These are phyloP conservation scores for Nepenthes alata DNA, from an alignment of 179 eudicot genomes.

Conservation along the genomic window DNA sequence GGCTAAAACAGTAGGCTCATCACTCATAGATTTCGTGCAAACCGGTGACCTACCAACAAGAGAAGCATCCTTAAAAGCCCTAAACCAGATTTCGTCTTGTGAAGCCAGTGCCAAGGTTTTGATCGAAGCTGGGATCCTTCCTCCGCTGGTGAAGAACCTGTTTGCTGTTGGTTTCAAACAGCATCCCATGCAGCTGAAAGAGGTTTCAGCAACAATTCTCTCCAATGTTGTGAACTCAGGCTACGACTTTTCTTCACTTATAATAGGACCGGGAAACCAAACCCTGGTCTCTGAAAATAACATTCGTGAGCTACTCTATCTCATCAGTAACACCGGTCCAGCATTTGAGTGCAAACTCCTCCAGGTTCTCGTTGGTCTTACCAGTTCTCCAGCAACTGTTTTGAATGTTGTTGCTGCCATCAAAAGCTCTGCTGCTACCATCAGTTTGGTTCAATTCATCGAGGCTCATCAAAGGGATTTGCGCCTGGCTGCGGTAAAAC, in stretches of 20 bases:
- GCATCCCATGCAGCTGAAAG: constrained; percentile 68
- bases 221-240: constrained; percentile 74
- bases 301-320: constrained; percentile 59
- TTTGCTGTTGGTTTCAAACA: constrained; percentile 51
- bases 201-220: constrained; percentile 81
- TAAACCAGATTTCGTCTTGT: constrained; percentile 78
- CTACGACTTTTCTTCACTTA: constrained; percentile 55
- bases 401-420: constrained; percentile 63
- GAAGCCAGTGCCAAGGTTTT: constrained; percentile 68
- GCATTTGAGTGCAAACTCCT: constrained; percentile 83
- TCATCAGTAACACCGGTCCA: constrained; percentile 91
- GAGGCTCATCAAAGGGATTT: constrained; percentile 69
- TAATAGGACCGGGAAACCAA: constrained; percentile 56
- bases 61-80: constrained; percentile 82
- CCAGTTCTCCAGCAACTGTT: constrained; percentile 47
- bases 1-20: constrained; percentile 59
- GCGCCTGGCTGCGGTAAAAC: constrained; percentile 65
- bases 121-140: constrained; percentile 75
- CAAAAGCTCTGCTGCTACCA: constrained; percentile 71
- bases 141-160: constrained; percentile 69
- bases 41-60: constrained; percentile 46
- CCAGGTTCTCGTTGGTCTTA: constrained; percentile 85
- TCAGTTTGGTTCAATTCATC: constrained; percentile 78
- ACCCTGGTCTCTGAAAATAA: constrained; percentile 76
- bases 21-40: constrained; percentile 71